Percentiles rank a stretch among this genome's conserved stretches.
These are phyloP conservation scores for Moringa oleifera DNA, from an alignment of 345 rosid species.

Conservation along the genomic window DNA sequence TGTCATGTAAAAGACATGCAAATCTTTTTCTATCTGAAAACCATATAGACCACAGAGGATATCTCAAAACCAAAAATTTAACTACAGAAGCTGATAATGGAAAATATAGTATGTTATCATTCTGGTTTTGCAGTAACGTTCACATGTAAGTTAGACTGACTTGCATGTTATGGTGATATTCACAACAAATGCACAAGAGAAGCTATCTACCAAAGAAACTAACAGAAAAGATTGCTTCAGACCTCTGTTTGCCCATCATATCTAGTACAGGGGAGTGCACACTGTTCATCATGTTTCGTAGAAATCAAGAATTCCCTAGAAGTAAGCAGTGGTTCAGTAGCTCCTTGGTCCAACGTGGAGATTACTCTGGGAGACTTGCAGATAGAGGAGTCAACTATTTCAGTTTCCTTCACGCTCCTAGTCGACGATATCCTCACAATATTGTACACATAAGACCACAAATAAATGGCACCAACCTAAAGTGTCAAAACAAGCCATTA, in stretches of 20 bases:
- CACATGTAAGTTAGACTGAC: no score
- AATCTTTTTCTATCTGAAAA: no score
- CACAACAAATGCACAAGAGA: no score
- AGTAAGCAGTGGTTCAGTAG: constrained; percentile 39
- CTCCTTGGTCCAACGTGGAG: constrained; percentile 19
- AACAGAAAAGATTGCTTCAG: no score
- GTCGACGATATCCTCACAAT: constrained; percentile 40
- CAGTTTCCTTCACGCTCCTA: constrained; percentile 11
- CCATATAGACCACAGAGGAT: no score
- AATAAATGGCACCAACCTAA: constrained; percentile 57
- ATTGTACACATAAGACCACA: constrained; percentile 56
- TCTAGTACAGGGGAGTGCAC: constrained; percentile 8
- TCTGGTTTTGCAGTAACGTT: no score
- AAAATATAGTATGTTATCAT: no score
- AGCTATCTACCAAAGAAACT: no score
- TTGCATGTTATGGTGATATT: no score
- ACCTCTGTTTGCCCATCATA: constrained; percentile 22
- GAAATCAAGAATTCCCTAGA: constrained; percentile 11
- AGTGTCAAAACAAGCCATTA: constrained; percentile 2
- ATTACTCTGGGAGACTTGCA: constrained; percentile 18
- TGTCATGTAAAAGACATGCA: no score
- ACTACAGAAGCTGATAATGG: no score
- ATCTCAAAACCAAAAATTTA: no score
- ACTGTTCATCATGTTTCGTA: constrained; percentile 5
- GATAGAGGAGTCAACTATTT: constrained; percentile 1